Percentiles rank a stretch among this genome's conserved stretches.
Evolutionary conservation across 1,284 basidiomycete genomes (phyloP).

Genomic region (Austroboletus niveus): DNA sequence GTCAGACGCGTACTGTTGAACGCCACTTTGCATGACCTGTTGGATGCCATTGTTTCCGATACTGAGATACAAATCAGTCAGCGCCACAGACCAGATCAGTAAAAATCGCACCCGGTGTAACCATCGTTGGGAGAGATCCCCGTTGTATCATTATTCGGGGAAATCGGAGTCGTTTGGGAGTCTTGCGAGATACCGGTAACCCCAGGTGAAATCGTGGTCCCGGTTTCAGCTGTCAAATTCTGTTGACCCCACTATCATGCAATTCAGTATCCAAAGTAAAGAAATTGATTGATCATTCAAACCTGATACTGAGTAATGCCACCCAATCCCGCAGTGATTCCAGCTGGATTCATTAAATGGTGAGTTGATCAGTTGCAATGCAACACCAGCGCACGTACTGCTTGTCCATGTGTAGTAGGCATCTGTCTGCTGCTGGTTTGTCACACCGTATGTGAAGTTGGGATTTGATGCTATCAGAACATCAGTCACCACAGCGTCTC

Average conservation of each 20-base stretch:
- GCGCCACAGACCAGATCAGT: not conserved
- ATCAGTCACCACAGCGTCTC: not conserved
- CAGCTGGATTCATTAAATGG: conserved; percentile 32
- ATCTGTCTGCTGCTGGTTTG: conserved; percentile 46
- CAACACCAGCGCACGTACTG: conserved; percentile 31
- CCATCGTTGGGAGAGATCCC: conserved; percentile 64
- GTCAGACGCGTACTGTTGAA: conserved; percentile 28
- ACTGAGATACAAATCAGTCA: conserved; percentile 13
- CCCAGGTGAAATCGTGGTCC: conserved; percentile 39
- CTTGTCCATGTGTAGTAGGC: conserved; percentile 55
- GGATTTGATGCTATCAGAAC: conserved; percentile 10
- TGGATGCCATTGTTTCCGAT: conserved; percentile 24
- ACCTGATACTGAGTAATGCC: conserved; percentile 62
- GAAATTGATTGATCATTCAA: conserved; percentile 10
- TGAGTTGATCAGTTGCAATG: conserved; percentile 1
- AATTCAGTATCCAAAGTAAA: conserved; percentile 7
- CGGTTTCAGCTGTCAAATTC: conserved; percentile 42
- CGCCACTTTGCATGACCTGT: conserved; percentile 20
- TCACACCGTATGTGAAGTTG: conserved; percentile 43
- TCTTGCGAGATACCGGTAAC: conserved; percentile 32
- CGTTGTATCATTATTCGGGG: conserved; percentile 34
- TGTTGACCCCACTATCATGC: conserved; percentile 50
- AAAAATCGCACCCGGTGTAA: conserved; percentile 40
- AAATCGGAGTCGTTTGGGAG: conserved; percentile 33
- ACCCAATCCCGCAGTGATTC: conserved; percentile 42